Evolutionary conservation across 805 yeast genomes (phyloP), one percentile per base, ranked within the genome.

Genomic region (Phaffomyces thermotolerans): DNA sequence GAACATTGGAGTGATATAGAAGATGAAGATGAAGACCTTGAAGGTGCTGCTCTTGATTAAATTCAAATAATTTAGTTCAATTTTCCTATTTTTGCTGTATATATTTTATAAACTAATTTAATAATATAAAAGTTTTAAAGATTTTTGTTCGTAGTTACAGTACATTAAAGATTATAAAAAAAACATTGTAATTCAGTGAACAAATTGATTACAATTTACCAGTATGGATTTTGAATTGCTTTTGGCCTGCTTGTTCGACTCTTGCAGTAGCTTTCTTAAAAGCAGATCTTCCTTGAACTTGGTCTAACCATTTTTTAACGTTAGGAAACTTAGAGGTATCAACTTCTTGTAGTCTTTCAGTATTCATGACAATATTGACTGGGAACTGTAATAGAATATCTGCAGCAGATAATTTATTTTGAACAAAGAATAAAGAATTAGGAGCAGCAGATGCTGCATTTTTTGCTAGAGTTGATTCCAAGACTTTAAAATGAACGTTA

Each of bases 1-100:
- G 79, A 75, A 24, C 81, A 75, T 22, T 70, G 76, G 43, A 81
- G 77, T 47, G 83, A 73, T 34, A 79, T 78, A 42, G 85, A 78
- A 41, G 78, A 72, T 20, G 84, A 79, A 36, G 80, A 75, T 24
- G 71, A 39, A 20, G 41, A 64, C 37, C 15, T 57, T 34, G 62
- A 57, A 25, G 52, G 51, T 23, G 58, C 56, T 29, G 22, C 23
- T 37, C 39, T 37, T 37, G 39, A 37, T 37, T 37, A 27, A 36
- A 8, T 20, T 20, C 5, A n/a, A 9, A 24, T 25, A 27, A 14
- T 42, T 39, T 36, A 42, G n/a, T 7, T 4, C 34, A 17, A 8
- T 4, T 32, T 32, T 15, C 8, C 8, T 4, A n/a, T 30, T 30
- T 30, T n/a, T 7, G 17, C 12, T 31, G 18, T 31, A 31, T 31